Percentiles rank a stretch among this genome's conserved stretches.
Conservation (phyloP, 1,139 yeast species). For the Yamadazyma aaseri region DNA sequence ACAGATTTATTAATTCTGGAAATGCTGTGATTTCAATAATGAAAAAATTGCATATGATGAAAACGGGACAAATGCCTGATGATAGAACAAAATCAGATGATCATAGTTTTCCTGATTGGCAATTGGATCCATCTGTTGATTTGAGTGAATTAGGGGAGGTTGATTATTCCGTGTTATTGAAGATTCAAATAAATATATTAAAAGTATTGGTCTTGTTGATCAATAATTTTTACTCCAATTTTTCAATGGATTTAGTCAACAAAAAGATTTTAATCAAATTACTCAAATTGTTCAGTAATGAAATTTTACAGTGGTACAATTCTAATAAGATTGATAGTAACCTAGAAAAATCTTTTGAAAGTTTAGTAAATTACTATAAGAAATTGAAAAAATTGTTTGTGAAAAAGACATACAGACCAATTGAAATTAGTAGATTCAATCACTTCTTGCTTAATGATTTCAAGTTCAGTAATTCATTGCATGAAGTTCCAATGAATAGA, state of each 20-base stretch:
- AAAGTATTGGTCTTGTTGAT: conserved; percentile 75
- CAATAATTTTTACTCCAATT: conserved; percentile 71
- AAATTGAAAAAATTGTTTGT: conserved; percentile 72
- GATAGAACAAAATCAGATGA: conserved; percentile 13
- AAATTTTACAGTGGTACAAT: conserved; percentile 69
- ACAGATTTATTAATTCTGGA: conserved; percentile 45
- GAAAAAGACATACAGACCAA: conserved; percentile 76
- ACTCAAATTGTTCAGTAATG: conserved; percentile 67
- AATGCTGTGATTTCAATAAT: conserved; percentile 49
- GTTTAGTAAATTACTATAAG: conserved; percentile 59
- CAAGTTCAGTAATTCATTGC: conserved; percentile 40
- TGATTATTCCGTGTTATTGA: conserved; percentile 56
- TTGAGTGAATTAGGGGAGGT: conserved; percentile 43
- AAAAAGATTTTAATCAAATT: conserved; percentile 64
- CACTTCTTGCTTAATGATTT: conserved; percentile 38
- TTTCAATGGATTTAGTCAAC: conserved; percentile 65
- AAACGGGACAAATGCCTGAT: conserved; percentile 11
- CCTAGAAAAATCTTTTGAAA: conserved; percentile 45
- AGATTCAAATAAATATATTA: conserved; percentile 79
- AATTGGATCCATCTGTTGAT: conserved; percentile 34
- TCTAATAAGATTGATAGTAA: conserved; percentile 42
- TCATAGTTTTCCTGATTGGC: conserved; percentile 57
- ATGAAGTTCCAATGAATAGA: conserved; percentile 49
- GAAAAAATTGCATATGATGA: conserved; percentile 27
- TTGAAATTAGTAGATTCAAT: conserved; percentile 40